These are phyloP conservation scores for Rhododendron molle DNA, from an alignment of 148 eudicot species.

Conservation along the genomic window DNA sequence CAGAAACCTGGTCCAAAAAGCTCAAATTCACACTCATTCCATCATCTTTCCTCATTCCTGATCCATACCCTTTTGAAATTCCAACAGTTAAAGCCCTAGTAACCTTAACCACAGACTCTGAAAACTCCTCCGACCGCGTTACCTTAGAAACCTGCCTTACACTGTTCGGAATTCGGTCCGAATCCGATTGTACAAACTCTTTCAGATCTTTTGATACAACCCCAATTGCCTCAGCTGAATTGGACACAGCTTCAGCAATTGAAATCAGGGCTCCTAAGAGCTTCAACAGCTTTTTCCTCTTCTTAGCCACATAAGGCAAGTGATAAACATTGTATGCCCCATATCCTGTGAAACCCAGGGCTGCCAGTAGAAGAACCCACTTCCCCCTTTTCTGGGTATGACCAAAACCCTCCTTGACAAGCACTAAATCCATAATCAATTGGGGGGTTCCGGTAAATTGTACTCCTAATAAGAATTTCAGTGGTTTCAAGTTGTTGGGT, in stretches of 20 bases:
- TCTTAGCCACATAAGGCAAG: constrained; percentile 48
- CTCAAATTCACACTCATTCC: constrained; percentile 25
- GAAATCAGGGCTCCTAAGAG: constrained; percentile 42
- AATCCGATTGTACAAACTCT: constrained; percentile 57
- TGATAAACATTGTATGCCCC: constrained; percentile 57
- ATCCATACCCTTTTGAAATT: constrained; percentile 43
- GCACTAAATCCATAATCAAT: constrained; percentile 48
- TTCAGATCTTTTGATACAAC: constrained; percentile 60
- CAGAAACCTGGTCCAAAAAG: constrained; percentile 50
- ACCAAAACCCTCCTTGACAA: constrained; percentile 42
- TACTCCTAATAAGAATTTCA: background rate
- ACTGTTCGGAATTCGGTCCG: constrained; percentile 65
- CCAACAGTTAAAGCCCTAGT: constrained; percentile 60
- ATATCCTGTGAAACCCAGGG: constrained; percentile 56
- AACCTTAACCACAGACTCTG: constrained; percentile 33
- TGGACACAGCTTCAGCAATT: constrained; percentile 40
- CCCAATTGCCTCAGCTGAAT: constrained; percentile 59
- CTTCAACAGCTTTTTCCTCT: constrained; percentile 37
- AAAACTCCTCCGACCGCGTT: constrained; percentile 49
- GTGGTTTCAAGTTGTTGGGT: background rate
- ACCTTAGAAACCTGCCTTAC: constrained; percentile 63
- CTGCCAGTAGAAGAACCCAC: constrained; percentile 51
- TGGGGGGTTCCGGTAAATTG: background rate
- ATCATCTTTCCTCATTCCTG: constrained; percentile 19
- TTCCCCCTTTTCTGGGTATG: constrained; percentile 42